Conservation (phyloP, 1,284 basidiomycete species). For the Fomitopsis pinicola region DNA sequence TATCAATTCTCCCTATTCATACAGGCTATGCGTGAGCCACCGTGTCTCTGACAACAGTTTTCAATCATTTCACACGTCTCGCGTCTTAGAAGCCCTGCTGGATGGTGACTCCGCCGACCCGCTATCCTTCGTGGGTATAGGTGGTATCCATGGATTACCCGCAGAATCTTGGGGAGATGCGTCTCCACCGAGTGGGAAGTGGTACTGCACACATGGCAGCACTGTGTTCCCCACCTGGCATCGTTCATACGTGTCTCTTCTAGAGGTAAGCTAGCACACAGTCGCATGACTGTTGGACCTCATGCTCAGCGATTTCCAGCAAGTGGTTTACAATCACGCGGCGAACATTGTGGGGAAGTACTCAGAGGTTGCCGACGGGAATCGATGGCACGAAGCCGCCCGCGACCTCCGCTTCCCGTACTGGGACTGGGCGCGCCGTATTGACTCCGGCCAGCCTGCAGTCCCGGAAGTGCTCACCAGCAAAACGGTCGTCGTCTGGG, state of each 20-base stretch:
- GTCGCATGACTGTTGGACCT: too few species aligned
- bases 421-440: constrained; percentile 45
- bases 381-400: constrained; percentile 34
- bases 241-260: constrained; percentile 44
- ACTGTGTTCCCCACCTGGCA: constrained; percentile 52
- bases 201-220: constrained; percentile 48
- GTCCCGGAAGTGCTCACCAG: constrained; percentile 36
- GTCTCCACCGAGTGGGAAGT: constrained; percentile 20
- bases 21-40: constrained; percentile 39
- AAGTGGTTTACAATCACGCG: constrained; percentile 38
- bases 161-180: constrained; percentile 37
- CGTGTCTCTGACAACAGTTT: background rate
- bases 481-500: constrained; percentile 34
- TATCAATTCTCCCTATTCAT: constrained; percentile 45
- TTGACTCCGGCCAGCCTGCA: constrained; percentile 20
- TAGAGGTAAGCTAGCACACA: constrained; percentile 34
- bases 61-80: background rate
- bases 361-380: constrained; percentile 22
- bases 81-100: constrained; percentile 23
- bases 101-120: constrained; percentile 13
- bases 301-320: constrained; percentile 25
- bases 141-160: constrained; percentile 46
- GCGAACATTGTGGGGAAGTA: constrained; percentile 36
- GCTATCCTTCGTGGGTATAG: constrained; percentile 40
- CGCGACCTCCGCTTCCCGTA: constrained; percentile 38